Base-by-base conservation (phyloP, 2,329 filamentous ascomycete genomes). In the Fusarium papillatum region DNA sequence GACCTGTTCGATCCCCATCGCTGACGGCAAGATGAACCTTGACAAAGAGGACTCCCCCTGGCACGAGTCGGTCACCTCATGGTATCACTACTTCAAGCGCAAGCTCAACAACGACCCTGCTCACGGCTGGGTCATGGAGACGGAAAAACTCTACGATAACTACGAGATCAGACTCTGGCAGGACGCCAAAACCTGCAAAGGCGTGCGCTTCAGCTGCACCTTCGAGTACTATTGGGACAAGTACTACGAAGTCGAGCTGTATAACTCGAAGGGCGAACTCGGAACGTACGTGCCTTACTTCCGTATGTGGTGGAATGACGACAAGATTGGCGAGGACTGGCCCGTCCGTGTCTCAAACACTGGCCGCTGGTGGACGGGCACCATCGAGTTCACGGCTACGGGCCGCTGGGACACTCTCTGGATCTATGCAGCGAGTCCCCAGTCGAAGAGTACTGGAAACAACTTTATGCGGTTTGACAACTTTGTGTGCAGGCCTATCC, bases 211-310 rank as follows among this genome's bases (percentile, higher is more conserved):
- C 16, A 5, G 14, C 3, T 71, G 69, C 53, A 61, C 41, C 22
- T 71, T 57, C n/a, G 38, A 71, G 5, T 70, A 64, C 39, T 71
- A 66, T 43, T 61, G 70, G 46, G 60, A 71, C 31, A 64, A 66
- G 24, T 61, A 53, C 14, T 66, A 69, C 22, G 0, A n/a, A 1
- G 34, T 38, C 7, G 11, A 55, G 24, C 50, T 57, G 3, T 5
- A 2, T 8, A n/a, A n/a, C 9, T 63, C 43, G 3, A 6, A 53
- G 19, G 62, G 24, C 5, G 17, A 22, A 4, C 8, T 11, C 31
- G 3, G 1, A 31, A 57, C 29, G 1, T 70, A 34, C 5, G 22
- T 70, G 8, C 68, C 68, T 7, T 70, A 64, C 24, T 36, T 70
- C 16, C 68, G 68, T 11, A 69, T 63, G 2, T 31, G 41, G 5